Evolutionary conservation across 164 flowering plant species (phyloP).

Genomic region (Berberis thunbergii): DNA sequence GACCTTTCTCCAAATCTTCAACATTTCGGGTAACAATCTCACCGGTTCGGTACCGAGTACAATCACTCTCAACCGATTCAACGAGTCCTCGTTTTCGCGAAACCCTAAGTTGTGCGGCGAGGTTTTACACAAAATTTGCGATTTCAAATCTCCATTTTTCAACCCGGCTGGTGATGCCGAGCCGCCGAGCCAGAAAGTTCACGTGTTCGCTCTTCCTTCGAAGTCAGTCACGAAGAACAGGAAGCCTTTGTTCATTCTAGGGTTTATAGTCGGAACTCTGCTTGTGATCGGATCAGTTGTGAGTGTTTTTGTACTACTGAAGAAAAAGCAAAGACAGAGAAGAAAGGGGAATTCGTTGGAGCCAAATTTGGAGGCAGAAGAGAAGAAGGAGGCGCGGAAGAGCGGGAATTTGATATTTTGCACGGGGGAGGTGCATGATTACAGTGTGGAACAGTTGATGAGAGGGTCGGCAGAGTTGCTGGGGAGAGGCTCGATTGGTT

Average conservation of each 20-base stretch:
- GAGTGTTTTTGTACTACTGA: slow-evolving; percentile 21
- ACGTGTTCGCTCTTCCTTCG: slow-evolving; percentile 25
- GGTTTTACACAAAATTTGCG: slow-evolving; percentile 51
- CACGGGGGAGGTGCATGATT: slow-evolving; percentile 72
- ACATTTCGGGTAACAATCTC: slow-evolving; percentile 59
- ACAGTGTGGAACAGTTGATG: slow-evolving; percentile 83
- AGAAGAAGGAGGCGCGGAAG: slow-evolving; percentile 24
- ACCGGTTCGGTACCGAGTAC: slow-evolving; percentile 70
- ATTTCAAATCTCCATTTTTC: slow-evolving; percentile 34
- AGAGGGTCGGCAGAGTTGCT: slow-evolving; percentile 85
- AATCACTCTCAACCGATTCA: slow-evolving; percentile 32
- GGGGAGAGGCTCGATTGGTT: slow-evolving; percentile 77
- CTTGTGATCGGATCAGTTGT: slow-evolving; percentile 25
- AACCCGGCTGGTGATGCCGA: slow-evolving; percentile 13
- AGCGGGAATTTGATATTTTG: slow-evolving; percentile 77
- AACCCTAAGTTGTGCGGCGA: slow-evolving; percentile 80
- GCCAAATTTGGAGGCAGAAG: slow-evolving; percentile 25
- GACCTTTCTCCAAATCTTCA: slow-evolving; percentile 48
- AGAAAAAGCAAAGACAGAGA: slow-evolving; percentile 15
- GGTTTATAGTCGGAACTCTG: slow-evolving; percentile 30
- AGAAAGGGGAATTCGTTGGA: slow-evolving; percentile 9
- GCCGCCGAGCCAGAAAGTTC: slow-evolving; percentile 22
- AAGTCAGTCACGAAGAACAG: slow-evolving; percentile 18
- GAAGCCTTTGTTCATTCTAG: slow-evolving; percentile 21
- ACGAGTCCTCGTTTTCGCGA: slow-evolving; percentile 25